A percentile compares a stretch with the other conserved stretches of the same genome.
Conservation (phyloP, 768 basidiomycete genomes). For the Amanita brunnescens region DNA sequence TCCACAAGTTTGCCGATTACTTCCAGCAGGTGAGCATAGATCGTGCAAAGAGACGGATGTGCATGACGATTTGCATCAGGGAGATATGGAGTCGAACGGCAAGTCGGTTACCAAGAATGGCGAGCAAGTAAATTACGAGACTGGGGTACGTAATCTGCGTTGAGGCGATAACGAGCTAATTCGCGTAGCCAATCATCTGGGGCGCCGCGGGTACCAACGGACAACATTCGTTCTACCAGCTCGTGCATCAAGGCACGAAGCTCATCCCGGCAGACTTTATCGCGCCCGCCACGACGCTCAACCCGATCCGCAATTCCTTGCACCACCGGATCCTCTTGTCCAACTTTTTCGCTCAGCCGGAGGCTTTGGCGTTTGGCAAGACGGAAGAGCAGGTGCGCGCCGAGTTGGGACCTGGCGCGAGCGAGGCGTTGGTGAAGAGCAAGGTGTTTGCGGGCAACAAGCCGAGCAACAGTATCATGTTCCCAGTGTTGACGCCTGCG, state of each 20-base stretch:
- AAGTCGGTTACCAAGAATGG: constrained; percentile 95
- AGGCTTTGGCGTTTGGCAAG: constrained; percentile 97
- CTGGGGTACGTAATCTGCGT: constrained; percentile 56
- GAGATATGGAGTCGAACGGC: constrained; percentile 99
- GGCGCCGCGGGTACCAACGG: constrained; percentile 97
- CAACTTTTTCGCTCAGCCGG: constrained; percentile 98
- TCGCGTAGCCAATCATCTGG: constrained; percentile 89
- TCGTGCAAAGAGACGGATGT: not conserved
- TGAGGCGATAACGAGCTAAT: not conserved
- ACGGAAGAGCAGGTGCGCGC: constrained; percentile 76
- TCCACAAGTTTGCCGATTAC: constrained; percentile 99
- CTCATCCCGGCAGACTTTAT: constrained; percentile 89
- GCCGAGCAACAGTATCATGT: constrained; percentile 94
- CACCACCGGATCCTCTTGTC: constrained; percentile 96
- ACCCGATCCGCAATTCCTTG: constrained; percentile 78
- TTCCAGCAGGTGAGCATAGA: constrained; percentile 73
- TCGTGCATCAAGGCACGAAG: constrained; percentile 91
- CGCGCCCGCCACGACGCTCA: constrained; percentile 82
- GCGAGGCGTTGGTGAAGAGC: constrained; percentile 83
- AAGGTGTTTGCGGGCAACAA: constrained; percentile 98
- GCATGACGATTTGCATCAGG: constrained; percentile 27
- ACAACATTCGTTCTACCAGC: constrained; percentile 99
- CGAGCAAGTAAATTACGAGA: constrained; percentile 89
- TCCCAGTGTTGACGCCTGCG: constrained; percentile 86
- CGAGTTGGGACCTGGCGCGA: constrained; percentile 61